These are phyloP conservation scores for Sphagnum magellanicum DNA, from an alignment of 228 moss, liverwort and hornwort genomes.

Conservation along the genomic window DNA sequence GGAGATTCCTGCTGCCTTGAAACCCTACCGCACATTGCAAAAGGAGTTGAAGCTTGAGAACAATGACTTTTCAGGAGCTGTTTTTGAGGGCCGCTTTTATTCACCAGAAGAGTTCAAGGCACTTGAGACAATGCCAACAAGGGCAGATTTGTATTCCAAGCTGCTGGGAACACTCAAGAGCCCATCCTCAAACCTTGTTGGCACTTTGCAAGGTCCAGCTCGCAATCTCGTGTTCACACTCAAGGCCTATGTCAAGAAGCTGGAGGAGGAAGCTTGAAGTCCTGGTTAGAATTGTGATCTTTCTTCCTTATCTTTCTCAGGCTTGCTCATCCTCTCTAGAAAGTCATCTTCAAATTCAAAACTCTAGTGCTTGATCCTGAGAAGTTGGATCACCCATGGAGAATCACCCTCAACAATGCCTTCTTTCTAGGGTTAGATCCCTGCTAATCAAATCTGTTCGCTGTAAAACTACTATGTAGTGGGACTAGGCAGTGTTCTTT, in stretches of 20 bases:
- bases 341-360: too few relatives aligned
- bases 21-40: slow-evolving; percentile 86
- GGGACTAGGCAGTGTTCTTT: too few relatives aligned
- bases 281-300: too few relatives aligned
- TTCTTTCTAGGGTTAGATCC: too few relatives aligned
- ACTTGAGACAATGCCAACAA: slow-evolving; percentile 83
- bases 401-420: too few relatives aligned
- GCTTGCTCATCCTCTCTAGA: too few relatives aligned
- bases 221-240: slow-evolving; percentile 77
- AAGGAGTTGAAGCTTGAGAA: slow-evolving; percentile 87
- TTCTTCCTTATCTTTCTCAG: too few relatives aligned
- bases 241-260: slow-evolving; percentile 81
- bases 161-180: slow-evolving; percentile 61
- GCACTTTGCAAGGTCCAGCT: slow-evolving; percentile 66
- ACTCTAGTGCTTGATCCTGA: too few relatives aligned
- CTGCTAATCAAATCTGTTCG: too few relatives aligned
- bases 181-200: slow-evolving; percentile 63
- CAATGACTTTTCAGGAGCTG: slow-evolving; percentile 83
- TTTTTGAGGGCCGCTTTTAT: slow-evolving; percentile 89
- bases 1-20: slow-evolving; percentile 87
- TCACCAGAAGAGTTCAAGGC: slow-evolving; percentile 61
- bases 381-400: too few relatives aligned
- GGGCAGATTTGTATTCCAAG: slow-evolving; percentile 72
- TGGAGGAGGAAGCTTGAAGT: slow-evolving; percentile 69
- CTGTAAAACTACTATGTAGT: too few relatives aligned